Conservation (phyloP, 495 filamentous ascomycete species). For the Diplogelasinospora grovesii region DNA sequence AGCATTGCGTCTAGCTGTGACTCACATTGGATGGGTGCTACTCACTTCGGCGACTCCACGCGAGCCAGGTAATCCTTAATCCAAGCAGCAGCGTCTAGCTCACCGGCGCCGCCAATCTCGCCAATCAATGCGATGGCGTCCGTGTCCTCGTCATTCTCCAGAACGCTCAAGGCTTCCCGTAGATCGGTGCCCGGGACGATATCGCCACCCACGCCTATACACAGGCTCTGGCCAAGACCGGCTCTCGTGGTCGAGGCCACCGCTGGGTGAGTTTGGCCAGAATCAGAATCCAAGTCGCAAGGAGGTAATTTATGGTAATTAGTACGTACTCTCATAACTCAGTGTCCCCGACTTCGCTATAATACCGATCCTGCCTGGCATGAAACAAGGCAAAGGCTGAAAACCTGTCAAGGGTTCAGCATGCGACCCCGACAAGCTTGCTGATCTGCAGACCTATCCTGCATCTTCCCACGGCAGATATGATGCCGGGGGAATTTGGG, state of each 20-base stretch:
- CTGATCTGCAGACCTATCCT: conserved; percentile 51
- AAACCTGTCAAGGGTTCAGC: conserved; percentile 43
- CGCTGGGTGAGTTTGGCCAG: conserved; percentile 40
- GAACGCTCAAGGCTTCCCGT: conserved; percentile 65
- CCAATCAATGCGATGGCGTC: conserved; percentile 78
- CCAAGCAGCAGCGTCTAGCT: conserved; percentile 75
- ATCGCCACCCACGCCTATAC: conserved; percentile 86
- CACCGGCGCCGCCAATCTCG: conserved; percentile 77
- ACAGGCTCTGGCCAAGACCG: conserved; percentile 78
- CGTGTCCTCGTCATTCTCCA: conserved; percentile 69
- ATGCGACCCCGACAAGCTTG: not conserved
- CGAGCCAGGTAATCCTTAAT: conserved; percentile 61
- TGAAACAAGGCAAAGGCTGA: conserved; percentile 72
- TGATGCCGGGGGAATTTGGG: conserved; percentile 83
- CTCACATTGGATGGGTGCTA: conserved; percentile 1
- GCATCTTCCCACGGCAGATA: conserved; percentile 73
- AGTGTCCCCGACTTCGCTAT: conserved; percentile 84
- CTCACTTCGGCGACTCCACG: conserved; percentile 60
- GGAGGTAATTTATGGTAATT: not conserved
- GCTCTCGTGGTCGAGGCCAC: conserved; percentile 76
- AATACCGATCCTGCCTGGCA: conserved; percentile 70
- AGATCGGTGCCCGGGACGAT: conserved; percentile 76
- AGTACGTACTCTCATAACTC: conserved; percentile 67
- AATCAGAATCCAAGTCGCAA: too few relatives aligned
- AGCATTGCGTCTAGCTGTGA: not conserved